Conservation (phyloP, 1,139 yeast genomes). For the Suhomyces maxii region DNA sequence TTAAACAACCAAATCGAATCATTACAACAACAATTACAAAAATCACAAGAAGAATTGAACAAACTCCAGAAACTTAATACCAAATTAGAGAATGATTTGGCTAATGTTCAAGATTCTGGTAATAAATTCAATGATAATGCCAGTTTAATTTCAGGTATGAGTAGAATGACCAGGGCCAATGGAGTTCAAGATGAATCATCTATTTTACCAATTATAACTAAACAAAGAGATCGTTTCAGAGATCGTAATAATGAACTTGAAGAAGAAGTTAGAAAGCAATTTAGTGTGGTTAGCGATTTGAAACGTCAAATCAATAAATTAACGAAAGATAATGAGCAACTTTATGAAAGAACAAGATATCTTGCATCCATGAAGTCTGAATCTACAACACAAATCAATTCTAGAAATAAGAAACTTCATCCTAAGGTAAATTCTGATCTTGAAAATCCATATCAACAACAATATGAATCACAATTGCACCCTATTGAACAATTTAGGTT, state of each 20-base stretch:
- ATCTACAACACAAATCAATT: conserved; percentile 16
- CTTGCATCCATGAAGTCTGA: conserved; percentile 52
- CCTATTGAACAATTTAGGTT: conserved; percentile 84
- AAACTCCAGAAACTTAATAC: conserved; percentile 46
- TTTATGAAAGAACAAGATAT: conserved; percentile 81
- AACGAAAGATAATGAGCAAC: conserved; percentile 71
- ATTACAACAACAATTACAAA: conserved; percentile 41
- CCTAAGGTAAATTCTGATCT: conserved; percentile 47
- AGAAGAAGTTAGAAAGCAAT: conserved; percentile 68
- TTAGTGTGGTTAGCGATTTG: conserved; percentile 54
- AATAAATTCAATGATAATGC: conserved; percentile 59
- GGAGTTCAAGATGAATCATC: conserved; percentile 39
- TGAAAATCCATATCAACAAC: conserved; percentile 57
- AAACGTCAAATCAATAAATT: conserved; percentile 63
- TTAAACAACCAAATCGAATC: conserved; percentile 34
- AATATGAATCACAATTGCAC: conserved; percentile 76
- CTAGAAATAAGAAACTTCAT: conserved; percentile 22
- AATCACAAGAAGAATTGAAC: conserved; percentile 35
- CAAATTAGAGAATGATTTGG: conserved; percentile 72
- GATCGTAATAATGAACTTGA: conserved; percentile 79
- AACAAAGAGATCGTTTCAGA: conserved; percentile 91
- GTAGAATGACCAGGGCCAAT: conserved; percentile 41
- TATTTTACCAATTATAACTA: conserved; percentile 83
- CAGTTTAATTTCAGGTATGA: conserved; percentile 65
- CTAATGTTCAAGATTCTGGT: conserved; percentile 48